Conservation (phyloP, 257 asterid genomes). For the Solanum medicagineum region DNA sequence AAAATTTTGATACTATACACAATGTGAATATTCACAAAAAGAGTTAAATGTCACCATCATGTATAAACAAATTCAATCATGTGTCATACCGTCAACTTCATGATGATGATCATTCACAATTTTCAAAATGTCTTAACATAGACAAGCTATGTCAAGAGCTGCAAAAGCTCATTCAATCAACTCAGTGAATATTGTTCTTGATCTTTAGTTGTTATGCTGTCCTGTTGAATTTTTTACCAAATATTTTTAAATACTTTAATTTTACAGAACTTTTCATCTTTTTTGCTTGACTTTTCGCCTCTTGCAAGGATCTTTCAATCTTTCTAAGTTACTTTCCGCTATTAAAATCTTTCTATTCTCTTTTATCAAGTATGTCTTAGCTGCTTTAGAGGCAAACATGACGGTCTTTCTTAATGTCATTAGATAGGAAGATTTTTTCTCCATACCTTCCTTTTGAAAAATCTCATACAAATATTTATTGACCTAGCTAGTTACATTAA, state of each 20-base stretch:
- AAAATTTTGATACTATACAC: no score
- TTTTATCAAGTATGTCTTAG: slow-evolving; percentile 9
- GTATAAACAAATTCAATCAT: not conserved
- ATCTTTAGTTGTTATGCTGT: not conserved
- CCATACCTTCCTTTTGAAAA: not conserved
- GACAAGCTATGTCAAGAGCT: not conserved
- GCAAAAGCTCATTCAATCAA: no score
- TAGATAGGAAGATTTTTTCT: not conserved
- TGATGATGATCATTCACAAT: not conserved
- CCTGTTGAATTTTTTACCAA: not conserved
- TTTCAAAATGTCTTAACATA: not conserved
- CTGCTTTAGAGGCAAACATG: not conserved
- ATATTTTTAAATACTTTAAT: not conserved
- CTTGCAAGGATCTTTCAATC: slow-evolving; percentile 4
- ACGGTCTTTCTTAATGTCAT: not conserved
- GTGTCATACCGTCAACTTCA: not conserved
- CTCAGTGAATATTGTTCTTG: not conserved
- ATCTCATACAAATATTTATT: slow-evolving; percentile 2
- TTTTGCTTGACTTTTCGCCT: not conserved
- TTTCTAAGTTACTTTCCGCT: slow-evolving; percentile 5
- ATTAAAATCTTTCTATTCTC: slow-evolving; percentile 11
- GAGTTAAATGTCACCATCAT: not conserved
- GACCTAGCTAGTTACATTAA: slow-evolving; percentile 24
- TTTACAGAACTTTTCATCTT: not conserved
- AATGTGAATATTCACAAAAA: not conserved